Percentiles rank a stretch among this genome's conserved stretches.
Evolutionary conservation across 1,284 basidiomycete genomes (phyloP).

Genomic region (Marasmius oreades): DNA sequence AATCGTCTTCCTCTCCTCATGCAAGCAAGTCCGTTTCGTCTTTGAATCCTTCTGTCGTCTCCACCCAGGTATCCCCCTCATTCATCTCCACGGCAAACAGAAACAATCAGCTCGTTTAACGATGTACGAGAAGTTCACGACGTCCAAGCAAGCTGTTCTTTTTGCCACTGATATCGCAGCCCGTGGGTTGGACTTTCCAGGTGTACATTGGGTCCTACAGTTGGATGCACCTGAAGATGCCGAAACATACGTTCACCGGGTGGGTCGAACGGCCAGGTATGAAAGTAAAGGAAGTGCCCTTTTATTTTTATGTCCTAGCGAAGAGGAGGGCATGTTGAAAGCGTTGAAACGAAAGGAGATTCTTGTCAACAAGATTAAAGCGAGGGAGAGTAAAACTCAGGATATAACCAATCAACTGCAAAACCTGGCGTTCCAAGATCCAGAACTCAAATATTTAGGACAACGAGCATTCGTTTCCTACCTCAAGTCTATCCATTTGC

Average conservation of each 20-base stretch:
- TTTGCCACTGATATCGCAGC: conserved; percentile 98
- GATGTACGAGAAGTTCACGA: conserved; percentile 81
- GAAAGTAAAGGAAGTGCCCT: conserved; percentile 87
- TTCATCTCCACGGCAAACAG: conserved; percentile 96
- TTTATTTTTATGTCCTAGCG: conserved; percentile 83
- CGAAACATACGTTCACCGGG: conserved; percentile 98
- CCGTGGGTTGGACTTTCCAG: conserved; percentile 94
- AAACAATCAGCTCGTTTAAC: conserved; percentile 88
- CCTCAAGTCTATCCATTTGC: conserved; percentile 88
- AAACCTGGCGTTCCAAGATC: conserved; percentile 91
- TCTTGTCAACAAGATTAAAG: conserved; percentile 82
- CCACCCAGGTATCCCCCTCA: conserved; percentile 88
- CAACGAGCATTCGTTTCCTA: conserved; percentile 97
- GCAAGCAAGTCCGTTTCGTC: conserved; percentile 97
- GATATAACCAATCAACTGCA: conserved; percentile 88
- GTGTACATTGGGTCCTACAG: conserved; percentile 97
- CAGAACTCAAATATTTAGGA: conserved; percentile 96
- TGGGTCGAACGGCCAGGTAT: conserved; percentile 94
- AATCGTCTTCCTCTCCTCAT: conserved; percentile 92
- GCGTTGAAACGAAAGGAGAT: conserved; percentile 76
- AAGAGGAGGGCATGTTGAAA: conserved; percentile 86
- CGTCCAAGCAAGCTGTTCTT: conserved; percentile 76
- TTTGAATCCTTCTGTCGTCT: conserved; percentile 95
- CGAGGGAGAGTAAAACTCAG: conserved; percentile 86
- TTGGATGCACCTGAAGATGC: conserved; percentile 97